These are phyloP conservation scores for Botrytis pseudocinerea DNA, from an alignment of 2,329 filamentous ascomycete species.

Conservation along the genomic window DNA sequence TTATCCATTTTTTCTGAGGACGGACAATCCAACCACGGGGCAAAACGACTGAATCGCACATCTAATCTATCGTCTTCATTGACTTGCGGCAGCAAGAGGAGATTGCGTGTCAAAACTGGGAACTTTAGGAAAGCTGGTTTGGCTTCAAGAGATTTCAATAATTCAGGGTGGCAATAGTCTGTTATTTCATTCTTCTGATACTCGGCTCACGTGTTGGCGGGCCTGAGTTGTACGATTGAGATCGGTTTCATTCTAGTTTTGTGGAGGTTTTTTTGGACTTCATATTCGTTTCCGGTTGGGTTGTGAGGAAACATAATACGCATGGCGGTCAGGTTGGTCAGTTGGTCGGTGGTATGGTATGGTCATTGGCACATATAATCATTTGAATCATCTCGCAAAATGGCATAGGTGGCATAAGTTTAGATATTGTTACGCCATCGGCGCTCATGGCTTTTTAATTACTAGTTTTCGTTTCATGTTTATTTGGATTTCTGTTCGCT, in stretches of 20 bases:
- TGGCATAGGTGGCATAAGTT: constrained; percentile 6
- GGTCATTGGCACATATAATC: not conserved
- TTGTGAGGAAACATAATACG: constrained; percentile 2
- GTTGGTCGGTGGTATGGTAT: not conserved
- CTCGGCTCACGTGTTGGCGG: not conserved
- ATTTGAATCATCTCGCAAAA: not conserved
- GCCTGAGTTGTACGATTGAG: constrained; percentile 8
- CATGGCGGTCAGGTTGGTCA: not conserved
- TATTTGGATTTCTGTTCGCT: not conserved
- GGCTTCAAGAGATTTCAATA: not conserved
- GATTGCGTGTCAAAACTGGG: not conserved
- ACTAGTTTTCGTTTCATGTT: not conserved
- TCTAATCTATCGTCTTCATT: not conserved
- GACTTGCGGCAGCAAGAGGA: not conserved
- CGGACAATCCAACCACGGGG: not conserved
- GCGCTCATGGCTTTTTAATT: not conserved
- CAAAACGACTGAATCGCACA: not conserved
- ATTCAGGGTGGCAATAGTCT: not conserved
- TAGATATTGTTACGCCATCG: constrained; percentile 4
- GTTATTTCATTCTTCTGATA: not conserved
- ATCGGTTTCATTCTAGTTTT: not conserved
- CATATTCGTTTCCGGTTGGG: constrained; percentile 9
- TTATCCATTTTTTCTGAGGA: not conserved
- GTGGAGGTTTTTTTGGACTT: constrained; percentile 10
- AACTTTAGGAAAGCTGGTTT: not conserved